Percentiles rank a stretch among this genome's conserved stretches.
Conservation (phyloP, 805 yeast species). For the Candida hungchunana region DNA sequence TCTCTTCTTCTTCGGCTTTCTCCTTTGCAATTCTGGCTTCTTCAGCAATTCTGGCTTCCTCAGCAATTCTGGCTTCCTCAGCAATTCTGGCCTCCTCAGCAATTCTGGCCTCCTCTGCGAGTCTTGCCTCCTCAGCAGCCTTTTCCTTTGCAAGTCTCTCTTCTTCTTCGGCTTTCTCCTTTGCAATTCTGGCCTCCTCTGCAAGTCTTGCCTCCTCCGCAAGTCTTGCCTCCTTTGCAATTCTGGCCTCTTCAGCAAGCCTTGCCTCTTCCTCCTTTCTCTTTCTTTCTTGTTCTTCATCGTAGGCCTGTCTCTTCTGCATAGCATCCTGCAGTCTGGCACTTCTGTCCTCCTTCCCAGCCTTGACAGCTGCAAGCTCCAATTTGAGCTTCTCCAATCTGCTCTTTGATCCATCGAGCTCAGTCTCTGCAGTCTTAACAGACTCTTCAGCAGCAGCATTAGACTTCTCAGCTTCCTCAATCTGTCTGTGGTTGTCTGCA, state of each 20-base stretch:
- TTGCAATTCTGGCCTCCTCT: slow-evolving; percentile 7
- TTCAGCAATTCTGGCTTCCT: slow-evolving; percentile 16
- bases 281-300: slow-evolving; percentile 13
- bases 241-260: slow-evolving; percentile 11
- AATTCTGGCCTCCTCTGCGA: slow-evolving; percentile 8
- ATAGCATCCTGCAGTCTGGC: slow-evolving; percentile 23
- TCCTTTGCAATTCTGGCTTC: slow-evolving; percentile 15
- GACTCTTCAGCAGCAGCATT: slow-evolving; percentile 9
- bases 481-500: slow-evolving; percentile 17
- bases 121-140: slow-evolving; percentile 10
- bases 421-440: slow-evolving; percentile 17
- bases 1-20: slow-evolving; percentile 9
- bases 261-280: slow-evolving; percentile 15
- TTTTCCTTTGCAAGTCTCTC: slow-evolving; percentile 11
- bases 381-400: slow-evolving; percentile 17
- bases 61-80: slow-evolving; percentile 12
- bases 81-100: slow-evolving; percentile 9
- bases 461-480: slow-evolving; percentile 16
- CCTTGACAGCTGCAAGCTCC: slow-evolving; percentile 22
- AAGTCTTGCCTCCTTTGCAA: slow-evolving; percentile 8
- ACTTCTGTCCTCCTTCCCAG: slow-evolving; percentile 19
- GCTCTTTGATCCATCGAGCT: slow-evolving; percentile 15
- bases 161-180: slow-evolving; percentile 15
- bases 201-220: slow-evolving; percentile 15
- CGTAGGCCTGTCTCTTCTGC: slow-evolving; percentile 22